These are phyloP conservation scores for Trametes versicolor DNA, from an alignment of 1,284 basidiomycete species.

Conservation along the genomic window DNA sequence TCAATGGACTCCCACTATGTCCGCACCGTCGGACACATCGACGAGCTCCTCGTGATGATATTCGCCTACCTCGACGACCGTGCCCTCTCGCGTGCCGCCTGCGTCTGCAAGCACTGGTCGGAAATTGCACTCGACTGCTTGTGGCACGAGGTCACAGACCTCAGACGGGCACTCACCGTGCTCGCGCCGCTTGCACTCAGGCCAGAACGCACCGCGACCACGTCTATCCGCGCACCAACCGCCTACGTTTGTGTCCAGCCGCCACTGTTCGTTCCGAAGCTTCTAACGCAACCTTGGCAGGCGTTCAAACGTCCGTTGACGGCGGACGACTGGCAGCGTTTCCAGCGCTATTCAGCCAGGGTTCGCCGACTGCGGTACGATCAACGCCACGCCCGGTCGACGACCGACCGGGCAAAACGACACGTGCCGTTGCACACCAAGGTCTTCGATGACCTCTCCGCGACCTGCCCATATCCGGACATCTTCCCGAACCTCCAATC, in stretches of 20 bases:
- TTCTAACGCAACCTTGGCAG: conserved; percentile 38
- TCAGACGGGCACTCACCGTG: conserved; percentile 56
- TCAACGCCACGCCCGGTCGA: conserved; percentile 25
- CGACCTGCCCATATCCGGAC: conserved; percentile 58
- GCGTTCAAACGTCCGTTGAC: conserved; percentile 54
- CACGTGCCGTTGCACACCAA: conserved; percentile 38
- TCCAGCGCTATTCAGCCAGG: conserved; percentile 62
- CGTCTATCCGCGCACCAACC: conserved; percentile 17
- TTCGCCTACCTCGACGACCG: conserved; percentile 41
- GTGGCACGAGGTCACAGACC: conserved; percentile 45
- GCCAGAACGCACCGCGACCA: conserved; percentile 27
- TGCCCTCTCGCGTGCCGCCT: conserved; percentile 37
- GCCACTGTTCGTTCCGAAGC: not conserved
- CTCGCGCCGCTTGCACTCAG: conserved; percentile 51
- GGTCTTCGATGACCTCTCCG: conserved; percentile 57
- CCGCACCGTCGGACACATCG: conserved; percentile 33
- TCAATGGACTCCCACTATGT: conserved; percentile 19
- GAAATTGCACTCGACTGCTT: conserved; percentile 42
- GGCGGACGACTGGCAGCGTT: conserved; percentile 62
- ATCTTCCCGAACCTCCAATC: conserved; percentile 65
- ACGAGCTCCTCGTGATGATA: conserved; percentile 42
- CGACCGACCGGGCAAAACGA: conserved; percentile 29
- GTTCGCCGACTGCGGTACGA: conserved; percentile 51
- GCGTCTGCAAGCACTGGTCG: conserved; percentile 42
- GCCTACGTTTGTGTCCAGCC: conserved; percentile 30